A percentile compares a stretch with the other conserved stretches of the same genome.
Evolutionary conservation across 2,329 filamentous ascomycete genomes (phyloP).

Genomic region (Alternaria ventricosa): DNA sequence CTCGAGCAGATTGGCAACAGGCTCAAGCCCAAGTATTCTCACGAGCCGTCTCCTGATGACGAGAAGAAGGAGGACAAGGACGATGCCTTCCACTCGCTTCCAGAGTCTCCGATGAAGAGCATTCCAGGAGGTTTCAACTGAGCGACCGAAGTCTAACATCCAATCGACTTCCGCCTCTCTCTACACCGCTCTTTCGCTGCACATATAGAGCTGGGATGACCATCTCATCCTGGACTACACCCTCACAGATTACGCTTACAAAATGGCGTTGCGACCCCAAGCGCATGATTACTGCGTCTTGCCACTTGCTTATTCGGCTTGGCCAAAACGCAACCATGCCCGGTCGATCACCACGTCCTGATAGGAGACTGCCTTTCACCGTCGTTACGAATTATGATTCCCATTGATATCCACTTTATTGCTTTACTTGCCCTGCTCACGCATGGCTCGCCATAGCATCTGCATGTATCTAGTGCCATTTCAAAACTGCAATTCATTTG

Average conservation of each 20-base stretch:
- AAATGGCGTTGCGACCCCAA: background rate
- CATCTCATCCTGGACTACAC: background rate
- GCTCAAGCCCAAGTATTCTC: constrained; percentile 33
- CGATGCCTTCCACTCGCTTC: constrained; percentile 53
- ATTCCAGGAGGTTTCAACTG: constrained; percentile 42
- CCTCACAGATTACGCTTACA: background rate
- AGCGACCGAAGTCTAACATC: background rate
- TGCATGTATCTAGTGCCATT: background rate
- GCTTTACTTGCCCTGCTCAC: background rate
- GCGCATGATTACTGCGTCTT: background rate
- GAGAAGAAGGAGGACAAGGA: constrained; percentile 35
- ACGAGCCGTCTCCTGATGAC: constrained; percentile 22
- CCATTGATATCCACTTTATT: constrained; percentile 19
- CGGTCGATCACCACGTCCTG: background rate
- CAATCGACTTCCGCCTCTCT: background rate
- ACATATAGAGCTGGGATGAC: background rate
- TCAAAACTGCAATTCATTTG: background rate
- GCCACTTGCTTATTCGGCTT: background rate
- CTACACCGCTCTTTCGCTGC: background rate
- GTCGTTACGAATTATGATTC: constrained; percentile 22
- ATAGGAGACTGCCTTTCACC: background rate
- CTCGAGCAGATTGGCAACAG: constrained; percentile 36
- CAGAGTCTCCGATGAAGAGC: constrained; percentile 42
- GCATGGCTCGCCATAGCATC: background rate
- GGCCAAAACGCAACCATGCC: background rate